Evolutionary conservation across 1,139 yeast species (phyloP), one percentile per base, ranked within the genome.

Genomic region (Suhomyces bokatorum): DNA sequence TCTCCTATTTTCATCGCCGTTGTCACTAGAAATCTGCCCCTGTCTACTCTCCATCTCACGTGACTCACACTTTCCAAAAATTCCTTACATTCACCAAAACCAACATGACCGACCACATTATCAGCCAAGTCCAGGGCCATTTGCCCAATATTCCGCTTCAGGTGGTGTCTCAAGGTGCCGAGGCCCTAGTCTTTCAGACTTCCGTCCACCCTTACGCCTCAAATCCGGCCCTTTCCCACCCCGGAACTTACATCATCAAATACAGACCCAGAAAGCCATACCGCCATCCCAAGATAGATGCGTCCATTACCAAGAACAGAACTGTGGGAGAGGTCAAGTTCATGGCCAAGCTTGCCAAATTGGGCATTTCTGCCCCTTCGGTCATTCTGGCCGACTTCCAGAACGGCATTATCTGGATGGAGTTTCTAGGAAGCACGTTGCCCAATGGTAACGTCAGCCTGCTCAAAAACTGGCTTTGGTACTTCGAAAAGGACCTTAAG

Each of bases 91-190:
- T 17, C n/a, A 6, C 11, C 8, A 8, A 40, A 3, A 13, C 33
- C 15, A 8, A 37, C 37, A 78, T 77, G 83, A 76, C 81, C 12
- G 70, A 68, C 29, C 62, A 56, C 33, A 62, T 75, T 11, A 53
- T 78, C 22, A 63, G 60, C 9, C 61, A 65, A 41, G 83, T 82
- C 2, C 63, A 73, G 47, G 44, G 54, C 6, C 64, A 73, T 44
- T 55, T 84, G 41, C 72, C 77, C 2, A 67, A 75, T 42, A 66
- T 83, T 29, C 78, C 81, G 3, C 55, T 84, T 11, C 58, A 64
- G 2, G 72, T 83, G 35, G 70, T 88, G 2, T 87, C 96, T 0
- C 98, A 91, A 60, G 98, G 98, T n/a, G 97, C 98, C 0, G 98
- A 91, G 60, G 97, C 97, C 0, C 73, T 88, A 17, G 93, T 90